Conservation (phyloP, 257 asterid species). For the Fraxinus quadrangulata region DNA sequence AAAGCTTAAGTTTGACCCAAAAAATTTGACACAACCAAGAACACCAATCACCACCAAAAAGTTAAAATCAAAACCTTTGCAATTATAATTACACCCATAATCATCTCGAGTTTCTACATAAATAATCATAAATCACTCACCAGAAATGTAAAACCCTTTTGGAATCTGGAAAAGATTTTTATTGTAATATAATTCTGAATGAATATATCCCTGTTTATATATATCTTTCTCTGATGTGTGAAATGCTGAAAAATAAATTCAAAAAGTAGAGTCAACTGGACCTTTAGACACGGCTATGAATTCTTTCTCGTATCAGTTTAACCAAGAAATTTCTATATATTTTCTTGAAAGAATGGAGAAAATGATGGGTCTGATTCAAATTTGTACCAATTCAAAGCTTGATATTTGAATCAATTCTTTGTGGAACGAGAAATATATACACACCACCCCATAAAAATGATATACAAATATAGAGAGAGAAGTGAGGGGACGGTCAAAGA, state of each 20-base stretch:
- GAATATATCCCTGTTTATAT: conserved; percentile 26
- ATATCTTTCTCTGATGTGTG: conserved; percentile 9
- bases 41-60: neutral
- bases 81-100: neutral
- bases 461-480: neutral
- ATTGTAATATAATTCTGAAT: conserved; percentile 20
- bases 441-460: conserved; percentile 4
- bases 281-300: conserved; percentile 43
- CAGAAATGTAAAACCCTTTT: conserved; percentile 17
- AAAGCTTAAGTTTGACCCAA: too few species aligned
- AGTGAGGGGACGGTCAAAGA: conserved; percentile 49
- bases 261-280: conserved; percentile 25
- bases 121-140: conserved; percentile 37
- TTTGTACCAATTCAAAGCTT: conserved; percentile 55
- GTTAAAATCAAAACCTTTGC: neutral
- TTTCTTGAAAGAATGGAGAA: conserved; percentile 34
- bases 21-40: neutral
- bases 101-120: neutral
- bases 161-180: neutral
- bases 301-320: conserved; percentile 23
- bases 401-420: conserved; percentile 17
- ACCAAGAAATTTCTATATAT: conserved; percentile 30
- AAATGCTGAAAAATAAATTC: conserved; percentile 8
- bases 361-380: conserved; percentile 34
- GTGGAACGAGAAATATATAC: neutral